Evolutionary conservation across 2,329 filamentous ascomycete species (phyloP).

Genomic region (Cercospora zeina): DNA sequence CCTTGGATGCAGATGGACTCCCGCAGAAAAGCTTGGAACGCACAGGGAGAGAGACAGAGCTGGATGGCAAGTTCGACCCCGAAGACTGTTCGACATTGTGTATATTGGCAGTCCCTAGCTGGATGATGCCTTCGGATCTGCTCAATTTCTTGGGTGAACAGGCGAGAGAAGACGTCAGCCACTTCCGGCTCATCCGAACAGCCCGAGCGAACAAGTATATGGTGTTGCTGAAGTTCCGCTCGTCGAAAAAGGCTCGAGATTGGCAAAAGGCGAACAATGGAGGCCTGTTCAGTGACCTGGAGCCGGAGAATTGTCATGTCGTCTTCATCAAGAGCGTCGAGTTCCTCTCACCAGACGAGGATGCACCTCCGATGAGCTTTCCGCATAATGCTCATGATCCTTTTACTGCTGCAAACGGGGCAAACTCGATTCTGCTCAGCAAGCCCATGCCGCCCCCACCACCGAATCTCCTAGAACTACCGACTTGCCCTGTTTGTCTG

Average conservation of each 20-base stretch:
- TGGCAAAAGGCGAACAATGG: conserved; percentile 91
- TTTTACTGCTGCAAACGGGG: conserved; percentile 49
- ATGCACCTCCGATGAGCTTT: conserved; percentile 56
- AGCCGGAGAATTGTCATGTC: conserved; percentile 92
- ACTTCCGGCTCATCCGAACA: conserved; percentile 93
- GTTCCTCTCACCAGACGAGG: conserved; percentile 64
- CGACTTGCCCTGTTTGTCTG: conserved; percentile 92
- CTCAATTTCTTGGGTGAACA: conserved; percentile 87
- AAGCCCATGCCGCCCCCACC: conserved; percentile 73
- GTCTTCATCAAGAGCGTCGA: conserved; percentile 92
- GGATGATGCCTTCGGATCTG: conserved; percentile 87
- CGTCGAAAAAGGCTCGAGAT: conserved; percentile 68
- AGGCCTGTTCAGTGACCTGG: conserved; percentile 71
- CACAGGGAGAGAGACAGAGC: conserved; percentile 19
- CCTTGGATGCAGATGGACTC: conserved; percentile 55
- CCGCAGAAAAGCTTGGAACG: conserved; percentile 40
- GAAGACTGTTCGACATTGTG: conserved; percentile 83
- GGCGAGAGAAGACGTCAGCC: conserved; percentile 81
- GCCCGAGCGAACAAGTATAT: conserved; percentile 87
- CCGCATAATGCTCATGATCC: conserved; percentile 63
- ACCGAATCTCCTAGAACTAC: conserved; percentile 82
- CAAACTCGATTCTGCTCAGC: conserved; percentile 37
- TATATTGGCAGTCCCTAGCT: conserved; percentile 90
- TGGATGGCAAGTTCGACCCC: conserved; percentile 43
- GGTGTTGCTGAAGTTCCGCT: conserved; percentile 90